phyloP scores from a whole-genome alignment of 2,329 filamentous ascomycete species.

The Calonectria montana region DNA sequence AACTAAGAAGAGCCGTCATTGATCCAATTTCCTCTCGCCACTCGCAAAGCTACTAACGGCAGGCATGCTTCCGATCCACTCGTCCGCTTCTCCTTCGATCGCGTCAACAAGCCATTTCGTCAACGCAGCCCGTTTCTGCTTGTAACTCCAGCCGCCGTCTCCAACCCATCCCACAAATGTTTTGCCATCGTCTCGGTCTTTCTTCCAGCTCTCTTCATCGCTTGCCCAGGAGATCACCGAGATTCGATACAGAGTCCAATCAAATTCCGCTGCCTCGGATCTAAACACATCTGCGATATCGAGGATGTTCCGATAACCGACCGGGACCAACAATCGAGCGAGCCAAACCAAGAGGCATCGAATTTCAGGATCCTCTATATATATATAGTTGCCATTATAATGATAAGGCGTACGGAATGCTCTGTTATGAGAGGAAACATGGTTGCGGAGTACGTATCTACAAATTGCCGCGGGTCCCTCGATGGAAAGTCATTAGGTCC shows the following conservation, averaged over 20 bases:
- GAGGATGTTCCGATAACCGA: constrained; percentile 1
- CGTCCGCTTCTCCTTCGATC: constrained; percentile 1
- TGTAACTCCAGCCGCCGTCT: constrained; percentile 1
- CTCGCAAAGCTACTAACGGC: neutral
- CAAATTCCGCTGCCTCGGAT: constrained; percentile 1
- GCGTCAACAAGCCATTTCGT: constrained; percentile 15
- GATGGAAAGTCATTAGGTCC: neutral
- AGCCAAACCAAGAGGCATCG: neutral
- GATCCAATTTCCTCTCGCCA: neutral
- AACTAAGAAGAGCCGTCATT: neutral
- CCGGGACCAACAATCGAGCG: neutral
- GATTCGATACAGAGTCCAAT: constrained; percentile 9
- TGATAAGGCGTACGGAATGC: neutral
- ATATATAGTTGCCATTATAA: constrained; percentile 6
- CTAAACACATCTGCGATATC: constrained; percentile 5
- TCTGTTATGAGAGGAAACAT: neutral
- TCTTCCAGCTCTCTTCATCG: constrained; percentile 1
- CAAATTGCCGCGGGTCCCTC: neutral
- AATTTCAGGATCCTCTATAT: neutral
- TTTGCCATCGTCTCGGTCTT: neutral
- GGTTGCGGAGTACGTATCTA: neutral
- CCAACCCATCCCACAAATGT: constrained; percentile 3
- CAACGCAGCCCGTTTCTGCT: constrained; percentile 8
- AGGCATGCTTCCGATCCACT: constrained; percentile 11
- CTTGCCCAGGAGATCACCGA: neutral